Evolutionary conservation across 1,284 basidiomycete genomes (phyloP), one percentile per base, ranked within the genome.

Genomic region (Wallemia ichthyophaga): DNA sequence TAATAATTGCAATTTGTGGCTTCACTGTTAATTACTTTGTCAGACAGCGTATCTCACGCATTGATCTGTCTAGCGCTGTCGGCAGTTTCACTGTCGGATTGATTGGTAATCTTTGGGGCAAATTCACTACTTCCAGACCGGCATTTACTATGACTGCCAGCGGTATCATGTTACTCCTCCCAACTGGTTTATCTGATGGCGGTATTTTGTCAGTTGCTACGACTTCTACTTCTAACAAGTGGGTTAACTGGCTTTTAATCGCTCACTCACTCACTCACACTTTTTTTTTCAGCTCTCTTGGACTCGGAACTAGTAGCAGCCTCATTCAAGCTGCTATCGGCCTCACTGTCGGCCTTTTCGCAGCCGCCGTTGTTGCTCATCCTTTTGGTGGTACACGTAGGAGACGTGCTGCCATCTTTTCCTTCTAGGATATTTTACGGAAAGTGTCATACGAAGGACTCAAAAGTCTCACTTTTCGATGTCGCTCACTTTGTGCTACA

Each of bases 151-250:
- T 85, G 7, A 68, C 64, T 7, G 63, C 65, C 7, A 60, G 68
- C 23, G 62, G 63, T 1, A 58, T 63, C 78, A 83, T 89, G 19
- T 84, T 88, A 70, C 86, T 91, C 71, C 76, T 91, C 0, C 87
- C 85, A 0, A 83, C 82, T 13, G 87, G 85, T 59, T 74, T 89
- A n/a, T 79, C 81, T 3, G 83, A 80, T 60, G 82, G 83, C 25
- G 84, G 86, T 32, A 75, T 91, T n/a, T 74, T 89, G 63, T 78
- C 78, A 62, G 85, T 83, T 66, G 81, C 78, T 3, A 74, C 75
- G 57, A 71, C 76, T 63, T 72, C 75, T 62, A 73, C 77, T 24
- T 69, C 73, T 2, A 76, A 74, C 53, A 63, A 64, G 37, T 70
- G 1, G 64, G 66, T 1, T 37, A 59, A 13, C 72, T 21, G 71